Evolutionary conservation across 148 eudicot species (phyloP), one percentile per base, ranked within the genome.

Genomic region (Vaccinium vitisidaea): DNA sequence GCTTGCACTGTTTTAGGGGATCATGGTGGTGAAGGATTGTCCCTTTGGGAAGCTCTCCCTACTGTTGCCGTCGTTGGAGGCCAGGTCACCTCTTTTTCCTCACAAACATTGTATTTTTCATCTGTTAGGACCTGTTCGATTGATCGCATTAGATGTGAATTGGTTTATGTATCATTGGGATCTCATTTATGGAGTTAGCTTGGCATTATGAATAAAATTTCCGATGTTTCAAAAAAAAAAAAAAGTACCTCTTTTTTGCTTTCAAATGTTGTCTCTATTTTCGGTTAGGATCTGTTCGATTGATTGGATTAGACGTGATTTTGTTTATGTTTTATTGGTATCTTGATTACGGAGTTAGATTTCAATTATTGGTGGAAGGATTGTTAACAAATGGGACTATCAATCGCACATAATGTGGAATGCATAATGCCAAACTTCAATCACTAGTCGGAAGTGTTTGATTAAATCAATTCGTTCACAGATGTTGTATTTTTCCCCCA

Each of bases 41-140:
- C 98, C 53, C 93, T 95, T 59, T 93, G 98, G 97, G 98, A 95
- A 92, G 98, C 98, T 89, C 97, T 95, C 85, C 98, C 98, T 83
- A 83, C 98, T 49, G 98, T 95, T 15, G 98, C 98, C 23, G 98
- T 95, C 80, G 98, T 95, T 21, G 98, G 98, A 55, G 98, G 98
- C 82, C 98, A 95, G 96, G 98, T 93, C 58, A 43, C 76, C 19
- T n/a, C 77, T 27, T 69, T 73, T 56, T 36, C 11, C 10, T 25
- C 76, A 3, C 16, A 71, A 11, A 61, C 1, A 75, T 71, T 58
- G 21, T 32, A 5, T 23, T 65, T 63, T 71, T 25, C 2, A 39
- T 82, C 63, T 8, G 9, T 23, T 63, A n/a, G 69, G 69, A 67
- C 16, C 36, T 36, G 5, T 67, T 25, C 25, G 73, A 67, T 67